Percentiles rank a stretch among this genome's conserved stretches.
Evolutionary conservation across 176 grass and related monocot species (phyloP).

Genomic region (Avena sativa): DNA sequence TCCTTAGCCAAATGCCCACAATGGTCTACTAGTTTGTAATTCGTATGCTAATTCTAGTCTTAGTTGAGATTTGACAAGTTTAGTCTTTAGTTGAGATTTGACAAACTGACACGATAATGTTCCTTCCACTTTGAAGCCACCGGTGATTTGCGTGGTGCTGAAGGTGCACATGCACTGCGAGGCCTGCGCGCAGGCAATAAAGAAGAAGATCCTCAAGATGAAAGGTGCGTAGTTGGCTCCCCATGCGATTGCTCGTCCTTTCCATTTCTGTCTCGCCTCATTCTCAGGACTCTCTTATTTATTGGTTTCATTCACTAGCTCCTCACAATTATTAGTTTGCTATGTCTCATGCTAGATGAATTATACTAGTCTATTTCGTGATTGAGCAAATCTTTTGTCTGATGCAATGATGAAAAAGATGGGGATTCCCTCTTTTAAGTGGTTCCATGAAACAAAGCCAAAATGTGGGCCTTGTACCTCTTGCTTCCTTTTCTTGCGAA

Average conservation of each 20-base stretch:
- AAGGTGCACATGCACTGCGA: slow-evolving; percentile 94
- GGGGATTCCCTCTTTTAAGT: slow-evolving; percentile 10
- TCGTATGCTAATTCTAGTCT: neutral
- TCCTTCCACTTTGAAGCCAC: slow-evolving; percentile 47
- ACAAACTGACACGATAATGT: slow-evolving; percentile 17
- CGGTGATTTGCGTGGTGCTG: slow-evolving; percentile 66
- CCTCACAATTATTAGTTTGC: slow-evolving; percentile 31
- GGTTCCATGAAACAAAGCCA: slow-evolving; percentile 27
- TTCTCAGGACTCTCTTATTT: slow-evolving; percentile 2
- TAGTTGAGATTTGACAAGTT: neutral
- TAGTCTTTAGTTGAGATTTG: neutral
- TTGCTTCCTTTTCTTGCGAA: slow-evolving; percentile 28
- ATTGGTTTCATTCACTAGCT: neutral
- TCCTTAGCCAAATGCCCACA: neutral
- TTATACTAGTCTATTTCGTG: neutral
- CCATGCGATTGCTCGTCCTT: neutral
- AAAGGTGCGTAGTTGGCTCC: slow-evolving; percentile 62
- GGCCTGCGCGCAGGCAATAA: slow-evolving; percentile 76
- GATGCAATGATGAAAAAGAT: slow-evolving; percentile 18
- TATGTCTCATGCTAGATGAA: neutral
- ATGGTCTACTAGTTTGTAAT: neutral
- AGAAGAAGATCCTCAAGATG: slow-evolving; percentile 84
- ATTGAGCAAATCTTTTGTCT: slow-evolving; percentile 35
- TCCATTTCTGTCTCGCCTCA: neutral
- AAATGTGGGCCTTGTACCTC: slow-evolving; percentile 32